Percentiles rank a stretch among this genome's conserved stretches.
These are phyloP conservation scores for Coemansia guatemalensis DNA, from an alignment of 192 early-diverging fungal species.

Conservation along the genomic window DNA sequence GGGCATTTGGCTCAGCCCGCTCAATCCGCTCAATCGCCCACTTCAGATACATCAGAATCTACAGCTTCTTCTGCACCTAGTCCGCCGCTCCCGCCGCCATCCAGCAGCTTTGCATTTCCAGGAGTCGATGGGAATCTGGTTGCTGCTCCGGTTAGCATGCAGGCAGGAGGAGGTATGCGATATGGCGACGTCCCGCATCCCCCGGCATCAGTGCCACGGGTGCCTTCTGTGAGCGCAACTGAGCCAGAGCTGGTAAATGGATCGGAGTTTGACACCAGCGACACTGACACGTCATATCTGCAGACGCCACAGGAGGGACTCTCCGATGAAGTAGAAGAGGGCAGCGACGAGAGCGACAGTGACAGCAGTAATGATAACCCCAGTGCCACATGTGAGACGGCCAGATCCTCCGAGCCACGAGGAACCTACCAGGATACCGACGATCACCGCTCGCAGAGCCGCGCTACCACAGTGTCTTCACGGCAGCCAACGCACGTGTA, in stretches of 20 bases:
- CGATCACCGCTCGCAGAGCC: slow-evolving; percentile 22
- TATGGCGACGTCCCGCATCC: neutral
- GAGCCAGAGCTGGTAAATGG: slow-evolving; percentile 9
- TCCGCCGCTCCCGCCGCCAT: neutral
- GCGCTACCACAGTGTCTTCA: slow-evolving; percentile 10
- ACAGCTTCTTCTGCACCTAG: neutral
- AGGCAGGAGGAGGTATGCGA: neutral
- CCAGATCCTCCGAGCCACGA: neutral
- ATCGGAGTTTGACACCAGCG: slow-evolving; percentile 30
- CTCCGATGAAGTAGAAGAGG: slow-evolving; percentile 16
- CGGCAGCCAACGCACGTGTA: slow-evolving; percentile 29
- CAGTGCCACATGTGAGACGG: neutral
- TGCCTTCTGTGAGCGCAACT: neutral
- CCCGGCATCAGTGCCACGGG: slow-evolving; percentile 8
- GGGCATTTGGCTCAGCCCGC: too few species aligned
- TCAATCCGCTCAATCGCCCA: neutral
- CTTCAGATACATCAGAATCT: neutral
- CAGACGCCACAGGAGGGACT: slow-evolving; percentile 40
- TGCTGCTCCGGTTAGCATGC: neutral
- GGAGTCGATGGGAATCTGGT: neutral
- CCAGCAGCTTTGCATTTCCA: neutral
- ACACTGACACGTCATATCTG: slow-evolving; percentile 38
- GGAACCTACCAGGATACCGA: neutral
- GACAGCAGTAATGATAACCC: slow-evolving; percentile 7
- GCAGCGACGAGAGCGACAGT: slow-evolving; percentile 7